Conservation (phyloP, 164 flowering plant species). For the Dillenia suffruticosa region DNA sequence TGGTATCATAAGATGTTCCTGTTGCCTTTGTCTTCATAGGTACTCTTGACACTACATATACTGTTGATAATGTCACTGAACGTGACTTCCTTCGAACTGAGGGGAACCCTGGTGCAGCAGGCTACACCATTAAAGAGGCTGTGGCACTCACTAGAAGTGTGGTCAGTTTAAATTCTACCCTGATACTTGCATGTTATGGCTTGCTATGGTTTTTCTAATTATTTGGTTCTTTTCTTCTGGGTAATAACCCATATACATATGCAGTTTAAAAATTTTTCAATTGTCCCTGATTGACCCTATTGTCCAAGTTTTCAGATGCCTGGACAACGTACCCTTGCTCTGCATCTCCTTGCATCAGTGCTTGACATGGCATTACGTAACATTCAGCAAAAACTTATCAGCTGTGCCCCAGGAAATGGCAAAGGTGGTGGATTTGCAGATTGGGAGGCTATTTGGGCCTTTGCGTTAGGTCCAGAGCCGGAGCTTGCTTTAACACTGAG, state of each 20-base stretch:
- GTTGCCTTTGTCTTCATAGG: slow-evolving; percentile 25
- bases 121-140: slow-evolving; percentile 96
- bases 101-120: slow-evolving; percentile 92
- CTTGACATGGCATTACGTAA: slow-evolving; percentile 57
- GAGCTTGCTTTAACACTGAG: slow-evolving; percentile 84
- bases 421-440: slow-evolving; percentile 33
- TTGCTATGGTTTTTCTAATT: neutral
- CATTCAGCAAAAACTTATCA: slow-evolving; percentile 31
- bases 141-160: slow-evolving; percentile 72
- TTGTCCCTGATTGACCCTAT: slow-evolving; percentile 4
- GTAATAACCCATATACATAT: neutral
- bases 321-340: slow-evolving; percentile 81
- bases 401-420: slow-evolving; percentile 12
- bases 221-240: neutral
- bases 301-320: slow-evolving; percentile 58
- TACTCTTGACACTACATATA: slow-evolving; percentile 18
- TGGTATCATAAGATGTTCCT: too few species aligned
- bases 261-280: neutral
- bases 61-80: slow-evolving; percentile 49
- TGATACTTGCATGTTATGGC: neutral
- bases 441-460: slow-evolving; percentile 97
- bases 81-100: slow-evolving; percentile 87
- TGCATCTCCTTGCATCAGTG: slow-evolving; percentile 69
- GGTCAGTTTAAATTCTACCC: slow-evolving; percentile 42
- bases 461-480: slow-evolving; percentile 95